Conservation (phyloP, 2,329 filamentous ascomycete species). For the Apiospora saccharicola region DNA sequence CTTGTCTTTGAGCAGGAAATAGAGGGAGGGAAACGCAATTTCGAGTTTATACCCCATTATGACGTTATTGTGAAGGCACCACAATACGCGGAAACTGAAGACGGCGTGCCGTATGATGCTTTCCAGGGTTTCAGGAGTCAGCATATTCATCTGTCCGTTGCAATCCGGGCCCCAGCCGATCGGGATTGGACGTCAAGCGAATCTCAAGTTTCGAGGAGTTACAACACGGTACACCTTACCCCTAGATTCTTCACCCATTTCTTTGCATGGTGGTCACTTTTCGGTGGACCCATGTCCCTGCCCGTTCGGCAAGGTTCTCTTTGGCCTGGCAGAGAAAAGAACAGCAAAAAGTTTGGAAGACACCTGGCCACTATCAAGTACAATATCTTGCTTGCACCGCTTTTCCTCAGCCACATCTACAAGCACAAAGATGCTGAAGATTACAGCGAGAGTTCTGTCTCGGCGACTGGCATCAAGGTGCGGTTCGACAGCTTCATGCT, state of each 20-base stretch:
- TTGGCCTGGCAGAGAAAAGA: constrained; percentile 93
- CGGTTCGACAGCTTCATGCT: constrained; percentile 97
- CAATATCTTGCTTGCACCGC: constrained; percentile 86
- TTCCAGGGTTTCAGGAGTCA: constrained; percentile 95
- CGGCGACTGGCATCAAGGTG: constrained; percentile 95
- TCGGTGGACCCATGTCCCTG: constrained; percentile 92
- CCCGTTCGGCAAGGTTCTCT: constrained; percentile 91
- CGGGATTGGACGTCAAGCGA: constrained; percentile 85
- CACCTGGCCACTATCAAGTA: constrained; percentile 99
- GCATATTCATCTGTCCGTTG: constrained; percentile 94
- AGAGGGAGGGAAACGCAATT: constrained; percentile 75
- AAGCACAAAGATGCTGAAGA: constrained; percentile 97
- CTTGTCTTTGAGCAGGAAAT: constrained; percentile 91
- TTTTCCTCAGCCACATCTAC: constrained; percentile 97
- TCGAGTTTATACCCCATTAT: constrained; percentile 92
- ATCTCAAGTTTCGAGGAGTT: constrained; percentile 81
- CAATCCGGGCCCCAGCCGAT: constrained; percentile 85
- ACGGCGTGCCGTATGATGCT: constrained; percentile 79
- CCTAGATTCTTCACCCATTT: constrained; percentile 98
- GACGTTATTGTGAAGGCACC: constrained; percentile 87
- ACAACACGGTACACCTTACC: constrained; percentile 94
- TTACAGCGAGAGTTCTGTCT: constrained; percentile 76
- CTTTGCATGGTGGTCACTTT: constrained; percentile 97
- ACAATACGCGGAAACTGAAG: constrained; percentile 69
- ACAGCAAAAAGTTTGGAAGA: constrained; percentile 96